Conservation (phyloP, 805 yeast species). For the Clavispora vitiphila region DNA sequence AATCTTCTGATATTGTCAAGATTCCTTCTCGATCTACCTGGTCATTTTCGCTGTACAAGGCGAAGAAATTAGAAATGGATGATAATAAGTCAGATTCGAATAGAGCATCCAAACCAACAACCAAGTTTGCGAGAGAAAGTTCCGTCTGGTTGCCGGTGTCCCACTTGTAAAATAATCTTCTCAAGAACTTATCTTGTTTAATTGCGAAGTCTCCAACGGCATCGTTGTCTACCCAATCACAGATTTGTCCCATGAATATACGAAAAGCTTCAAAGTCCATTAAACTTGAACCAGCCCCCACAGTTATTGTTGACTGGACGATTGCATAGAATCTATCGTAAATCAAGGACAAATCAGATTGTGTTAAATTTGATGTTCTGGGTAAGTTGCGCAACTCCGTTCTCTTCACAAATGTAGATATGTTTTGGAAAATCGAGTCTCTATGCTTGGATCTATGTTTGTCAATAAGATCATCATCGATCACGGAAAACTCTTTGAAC, state of each 20-base stretch:
- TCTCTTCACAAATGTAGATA: slow-evolving; percentile 85
- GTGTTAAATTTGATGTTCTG: slow-evolving; percentile 55
- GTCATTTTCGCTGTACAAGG: slow-evolving; percentile 53
- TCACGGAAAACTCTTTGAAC: slow-evolving; percentile 79
- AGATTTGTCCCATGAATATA: slow-evolving; percentile 70
- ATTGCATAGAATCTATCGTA: slow-evolving; percentile 83
- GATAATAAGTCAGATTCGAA: slow-evolving; percentile 73
- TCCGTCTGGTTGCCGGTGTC: slow-evolving; percentile 50
- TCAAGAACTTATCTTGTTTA: slow-evolving; percentile 44
- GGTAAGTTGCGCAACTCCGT: slow-evolving; percentile 87
- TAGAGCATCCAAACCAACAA: slow-evolving; percentile 65
- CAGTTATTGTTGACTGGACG: slow-evolving; percentile 55
- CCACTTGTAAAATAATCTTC: slow-evolving; percentile 68
- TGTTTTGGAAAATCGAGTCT: slow-evolving; percentile 75
- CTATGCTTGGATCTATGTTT: slow-evolving; percentile 68
- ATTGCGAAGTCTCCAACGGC: slow-evolving; percentile 23
- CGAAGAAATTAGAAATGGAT: slow-evolving; percentile 72
- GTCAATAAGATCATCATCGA: slow-evolving; percentile 69
- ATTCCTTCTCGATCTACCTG: slow-evolving; percentile 74
- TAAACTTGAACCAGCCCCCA: slow-evolving; percentile 48
- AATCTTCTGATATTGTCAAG: slow-evolving; percentile 79
- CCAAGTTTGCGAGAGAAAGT: slow-evolving; percentile 64
- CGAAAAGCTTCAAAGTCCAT: slow-evolving; percentile 73
- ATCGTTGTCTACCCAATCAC: slow-evolving; percentile 61
- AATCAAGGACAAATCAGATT: slow-evolving; percentile 58